These are phyloP conservation scores for Thelonectria olida DNA, from an alignment of 2,329 filamentous ascomycete species.

Conservation along the genomic window DNA sequence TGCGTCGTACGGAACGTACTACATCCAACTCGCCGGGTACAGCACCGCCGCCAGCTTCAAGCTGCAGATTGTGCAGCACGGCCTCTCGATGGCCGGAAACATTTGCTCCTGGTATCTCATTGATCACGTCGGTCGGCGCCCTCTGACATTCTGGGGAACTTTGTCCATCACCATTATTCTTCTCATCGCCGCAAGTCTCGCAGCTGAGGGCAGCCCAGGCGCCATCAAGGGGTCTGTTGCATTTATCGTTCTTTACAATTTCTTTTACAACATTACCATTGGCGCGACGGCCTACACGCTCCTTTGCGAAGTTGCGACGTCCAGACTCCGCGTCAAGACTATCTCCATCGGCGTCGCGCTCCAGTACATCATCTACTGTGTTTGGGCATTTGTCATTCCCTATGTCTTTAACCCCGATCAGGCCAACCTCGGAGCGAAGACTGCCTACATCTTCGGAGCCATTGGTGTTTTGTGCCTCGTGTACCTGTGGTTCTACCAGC, in stretches of 20 bases:
- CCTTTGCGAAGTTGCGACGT: slow-evolving; percentile 49
- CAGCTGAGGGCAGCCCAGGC: slow-evolving; percentile 23
- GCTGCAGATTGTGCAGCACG: slow-evolving; percentile 51
- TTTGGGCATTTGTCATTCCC: slow-evolving; percentile 26
- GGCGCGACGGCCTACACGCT: slow-evolving; percentile 50
- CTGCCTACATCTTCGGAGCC: slow-evolving; percentile 24
- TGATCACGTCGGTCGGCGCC: slow-evolving; percentile 48
- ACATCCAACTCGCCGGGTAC: slow-evolving; percentile 53
- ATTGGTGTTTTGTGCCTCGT: slow-evolving; percentile 16
- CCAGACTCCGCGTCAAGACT: slow-evolving; percentile 51
- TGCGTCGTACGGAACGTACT: slow-evolving; percentile 51
- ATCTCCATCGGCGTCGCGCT: slow-evolving; percentile 35
- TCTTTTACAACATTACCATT: slow-evolving; percentile 51
- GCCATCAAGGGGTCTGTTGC: slow-evolving; percentile 42
- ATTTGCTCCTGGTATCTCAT: slow-evolving; percentile 50
- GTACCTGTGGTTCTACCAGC: slow-evolving; percentile 28
- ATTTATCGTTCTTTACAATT: slow-evolving; percentile 51
- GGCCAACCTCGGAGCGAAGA: slow-evolving; percentile 24
- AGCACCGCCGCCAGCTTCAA: slow-evolving; percentile 47
- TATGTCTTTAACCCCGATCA: slow-evolving; percentile 28
- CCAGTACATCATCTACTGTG: slow-evolving; percentile 21
- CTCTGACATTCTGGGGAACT: slow-evolving; percentile 48
- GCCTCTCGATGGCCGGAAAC: slow-evolving; percentile 50
- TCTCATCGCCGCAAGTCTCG: slow-evolving; percentile 48
- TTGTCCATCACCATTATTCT: slow-evolving; percentile 46